Base-by-base conservation (phyloP, 768 basidiomycete species). In the Boletus edulis region DNA sequence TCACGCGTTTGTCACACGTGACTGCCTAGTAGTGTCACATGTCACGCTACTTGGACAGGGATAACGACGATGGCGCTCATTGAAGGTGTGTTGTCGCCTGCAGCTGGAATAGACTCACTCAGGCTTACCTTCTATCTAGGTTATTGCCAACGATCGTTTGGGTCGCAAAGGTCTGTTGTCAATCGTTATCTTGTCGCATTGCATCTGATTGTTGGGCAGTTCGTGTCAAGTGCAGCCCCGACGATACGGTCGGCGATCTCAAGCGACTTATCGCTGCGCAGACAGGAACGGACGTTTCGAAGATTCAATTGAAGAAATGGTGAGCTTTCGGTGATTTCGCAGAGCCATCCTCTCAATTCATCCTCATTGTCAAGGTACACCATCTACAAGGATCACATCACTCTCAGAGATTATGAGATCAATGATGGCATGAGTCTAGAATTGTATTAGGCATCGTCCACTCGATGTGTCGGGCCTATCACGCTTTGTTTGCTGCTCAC, bases 271-370 rank as follows among this genome's bases (percentile, higher is more conserved):
- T 99, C 62, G 96, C 89, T 2, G 96, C 94, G 0, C 97, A 99
- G 72, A 97, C 84, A 0, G 97, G 97, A 51, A 97, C 96, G 15
- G 84, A 92, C 65, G 65, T 75, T 5, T 74, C 72, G 34, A 98
- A 96, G 82, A 96, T 99, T 55, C 82, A 86, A 66, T 76, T 99
- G 49, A 98, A 97, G 87, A 98, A 98, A 81, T 98, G 95, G 97
- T 92, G 61, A 55, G 87, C 72, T 10, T 4, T 51, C 17, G 18
- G 12, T 43, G 10, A 32, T 31, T n/a, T n/a, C 0, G 5, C 13
- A 3, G 31, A 17, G 27, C 24, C 42, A 7, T 46, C 17, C 3
- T 43, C 54, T 51, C 35, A 35, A 32, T n/a, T 27, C 24, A 24
- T 35, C 18, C 9, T 54, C 50, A 42, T 52, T 47, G 18, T 37